Base-by-base conservation (phyloP, 1,284 basidiomycete species). In the Ganoderma lingzhi region DNA sequence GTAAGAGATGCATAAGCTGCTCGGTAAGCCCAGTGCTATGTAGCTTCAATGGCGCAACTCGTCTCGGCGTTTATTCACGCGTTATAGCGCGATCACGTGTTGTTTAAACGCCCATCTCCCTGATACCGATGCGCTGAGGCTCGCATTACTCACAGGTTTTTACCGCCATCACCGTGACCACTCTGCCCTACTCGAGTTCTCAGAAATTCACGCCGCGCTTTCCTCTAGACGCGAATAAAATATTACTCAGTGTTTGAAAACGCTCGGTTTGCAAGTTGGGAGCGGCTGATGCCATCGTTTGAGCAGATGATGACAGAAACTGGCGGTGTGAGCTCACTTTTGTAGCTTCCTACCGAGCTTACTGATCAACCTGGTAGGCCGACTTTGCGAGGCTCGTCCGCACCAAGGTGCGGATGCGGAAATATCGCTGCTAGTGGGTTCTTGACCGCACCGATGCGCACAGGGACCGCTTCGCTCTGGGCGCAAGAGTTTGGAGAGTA, bases 31-130 rank as follows among this genome's bases (percentile, higher is more conserved):
- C 6, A 39, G 14, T 53, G 19, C 42, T 48, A 41, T 23, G 23
- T 23, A 23, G 53, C 48, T 51, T 51, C 23, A 23, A 70, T 70
- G 68, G 68, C 68, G 68, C 66, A 65, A 70, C 58, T 12, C 9
- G 45, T n/a, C 17, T 28, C 3, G 60, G 65, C 66, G 67, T 32
- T 42, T 63, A 28, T 53, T 14, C 51, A 58, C 63, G 60, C 70
- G 70, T 64, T 28, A 53, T 62, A 55, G 60, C 71, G 62, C 71
- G 69, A 45, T 73, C 71, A 73, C 71, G 71, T 73, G 71, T 6
- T 2, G 17, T 15, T 55, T 23, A 23, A 23, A 2, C 8, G n/a
- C n/a, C 45, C 9, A 6, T 23, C 23, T 23, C 23, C 23, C 23
- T 23, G 23, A 23, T 23, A 23, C 23, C 23, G 23, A 23, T 23